Base-by-base conservation (phyloP, 257 asterid genomes). In the Prunella vulgaris region DNA sequence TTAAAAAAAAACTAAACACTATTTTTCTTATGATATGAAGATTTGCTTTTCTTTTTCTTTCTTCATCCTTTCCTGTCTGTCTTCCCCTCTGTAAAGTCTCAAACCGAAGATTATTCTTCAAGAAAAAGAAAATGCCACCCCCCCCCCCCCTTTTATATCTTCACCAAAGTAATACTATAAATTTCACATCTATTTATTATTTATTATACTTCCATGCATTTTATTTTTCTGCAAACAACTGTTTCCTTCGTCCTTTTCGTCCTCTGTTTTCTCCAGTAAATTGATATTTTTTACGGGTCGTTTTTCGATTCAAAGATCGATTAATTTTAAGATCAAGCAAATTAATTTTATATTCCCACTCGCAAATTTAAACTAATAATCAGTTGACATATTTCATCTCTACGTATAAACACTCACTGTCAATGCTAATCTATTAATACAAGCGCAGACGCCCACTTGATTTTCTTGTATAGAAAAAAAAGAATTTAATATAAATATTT, bases 41-140 rank as follows among this genome's bases (percentile, higher is more conserved):
- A 44, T 4, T 44, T 44, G 18, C 18, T 44, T 44, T 44, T 44
- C 52, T n/a, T 48, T 48, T 52, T 20, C 27, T 53, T 33, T 15
- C 57, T 68, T 77, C 83, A 68, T 66, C 82, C 60, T 82, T 82
- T 72, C 83, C 87, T 72, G 80, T 69, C 84, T 76, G 86, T 77
- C 77, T 69, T 72, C 81, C 79, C 72, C 78, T 82, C 92, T 88
- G 87, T 80, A 85, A 88, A 89, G 89, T 72, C 71, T 12, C 71
- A 24, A 60, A 33, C 28, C 67, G 18, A 60, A 58, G 6, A 64
- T 60, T 76, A 76, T 71, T 76, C 87, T 76, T 83, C 64, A 76
- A 72, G 52, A 53, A 53, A 68, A 81, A 70, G 69, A 63, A 74
- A 79, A 59, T 68, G 30, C 68, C 63, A 5, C 59, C 52, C 70